phyloP scores from a whole-genome alignment of 768 basidiomycete species.

The Lactifluus volemus region DNA sequence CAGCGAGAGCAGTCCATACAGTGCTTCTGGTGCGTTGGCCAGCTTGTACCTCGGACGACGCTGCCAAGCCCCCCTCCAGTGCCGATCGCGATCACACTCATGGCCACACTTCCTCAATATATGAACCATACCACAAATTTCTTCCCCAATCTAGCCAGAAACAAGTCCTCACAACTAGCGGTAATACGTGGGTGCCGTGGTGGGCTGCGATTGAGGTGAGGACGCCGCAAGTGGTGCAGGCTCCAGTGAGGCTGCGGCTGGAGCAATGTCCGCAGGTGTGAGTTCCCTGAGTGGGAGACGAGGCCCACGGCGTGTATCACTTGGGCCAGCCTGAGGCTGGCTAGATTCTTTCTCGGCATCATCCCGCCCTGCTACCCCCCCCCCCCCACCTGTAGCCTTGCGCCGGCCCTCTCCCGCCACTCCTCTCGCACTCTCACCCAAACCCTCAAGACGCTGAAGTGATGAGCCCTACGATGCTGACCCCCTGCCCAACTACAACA shows the following conservation, averaged over 20 bases:
- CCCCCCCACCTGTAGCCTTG: slow-evolving; percentile 48
- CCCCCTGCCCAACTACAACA: neutral
- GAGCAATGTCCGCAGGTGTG: neutral
- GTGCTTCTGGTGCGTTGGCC: slow-evolving; percentile 54
- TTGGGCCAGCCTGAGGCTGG: slow-evolving; percentile 3
- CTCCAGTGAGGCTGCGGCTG: neutral
- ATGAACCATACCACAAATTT: neutral
- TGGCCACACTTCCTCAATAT: neutral
- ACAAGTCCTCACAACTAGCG: slow-evolving; percentile 3
- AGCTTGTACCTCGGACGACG: slow-evolving; percentile 35
- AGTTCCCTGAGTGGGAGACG: slow-evolving; percentile 16
- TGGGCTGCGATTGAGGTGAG: neutral
- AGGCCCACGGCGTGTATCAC: neutral
- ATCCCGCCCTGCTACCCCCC: slow-evolving; percentile 35
- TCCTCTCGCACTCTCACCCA: slow-evolving; percentile 33
- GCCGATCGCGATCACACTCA: neutral
- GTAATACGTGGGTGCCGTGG: neutral
- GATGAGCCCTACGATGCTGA: slow-evolving; percentile 7
- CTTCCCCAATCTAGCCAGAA: neutral
- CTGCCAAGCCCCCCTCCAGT: slow-evolving; percentile 22
- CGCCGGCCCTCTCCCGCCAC: slow-evolving; percentile 32
- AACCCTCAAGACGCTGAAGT: slow-evolving; percentile 4
- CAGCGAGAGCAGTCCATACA: slow-evolving; percentile 53
- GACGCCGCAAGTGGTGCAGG: neutral
- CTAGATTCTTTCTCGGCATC: neutral